Evolutionary conservation across 1,139 yeast genomes (phyloP).

Genomic region (Pichia sp.): DNA sequence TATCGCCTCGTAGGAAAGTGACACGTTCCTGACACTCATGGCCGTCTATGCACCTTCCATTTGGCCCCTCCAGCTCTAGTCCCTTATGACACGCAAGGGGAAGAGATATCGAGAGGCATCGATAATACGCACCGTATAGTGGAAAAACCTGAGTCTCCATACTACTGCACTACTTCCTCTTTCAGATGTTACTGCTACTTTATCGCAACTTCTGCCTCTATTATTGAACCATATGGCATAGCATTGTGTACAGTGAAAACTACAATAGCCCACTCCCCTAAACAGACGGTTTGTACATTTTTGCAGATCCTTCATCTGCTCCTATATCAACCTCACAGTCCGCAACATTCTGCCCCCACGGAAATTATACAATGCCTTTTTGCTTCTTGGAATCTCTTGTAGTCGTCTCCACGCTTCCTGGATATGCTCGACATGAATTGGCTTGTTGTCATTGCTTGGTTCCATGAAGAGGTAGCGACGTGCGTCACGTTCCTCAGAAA

Average conservation of each 20-base stretch:
- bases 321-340: slow-evolving; percentile 12
- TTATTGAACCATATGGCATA: too few relatives aligned
- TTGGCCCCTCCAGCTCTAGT: neutral
- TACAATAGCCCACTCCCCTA: too few relatives aligned
- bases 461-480: slow-evolving; percentile 76
- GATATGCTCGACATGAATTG: slow-evolving; percentile 77
- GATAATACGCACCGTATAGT: neutral
- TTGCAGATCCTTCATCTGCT: neutral
- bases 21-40: slow-evolving; percentile 6
- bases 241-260: too few relatives aligned
- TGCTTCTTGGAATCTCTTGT: slow-evolving; percentile 58
- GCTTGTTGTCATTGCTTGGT: slow-evolving; percentile 83
- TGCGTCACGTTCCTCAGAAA: slow-evolving; percentile 24
- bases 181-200: too few relatives aligned
- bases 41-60: neutral
- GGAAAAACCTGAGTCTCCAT: too few relatives aligned
- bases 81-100: neutral
- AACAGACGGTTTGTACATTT: too few relatives aligned
- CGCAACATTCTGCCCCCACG: slow-evolving; percentile 57
- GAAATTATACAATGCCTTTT: slow-evolving; percentile 66
- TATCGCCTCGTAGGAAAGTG: slow-evolving; percentile 15
- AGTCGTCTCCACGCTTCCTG: slow-evolving; percentile 89
- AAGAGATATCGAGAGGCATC: neutral
- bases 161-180: too few relatives aligned
- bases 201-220: too few relatives aligned